A percentile compares a stretch with the other conserved stretches of the same genome.
phyloP scores from a whole-genome alignment of 306 rosid species.

The Ochetophila trinervis region DNA sequence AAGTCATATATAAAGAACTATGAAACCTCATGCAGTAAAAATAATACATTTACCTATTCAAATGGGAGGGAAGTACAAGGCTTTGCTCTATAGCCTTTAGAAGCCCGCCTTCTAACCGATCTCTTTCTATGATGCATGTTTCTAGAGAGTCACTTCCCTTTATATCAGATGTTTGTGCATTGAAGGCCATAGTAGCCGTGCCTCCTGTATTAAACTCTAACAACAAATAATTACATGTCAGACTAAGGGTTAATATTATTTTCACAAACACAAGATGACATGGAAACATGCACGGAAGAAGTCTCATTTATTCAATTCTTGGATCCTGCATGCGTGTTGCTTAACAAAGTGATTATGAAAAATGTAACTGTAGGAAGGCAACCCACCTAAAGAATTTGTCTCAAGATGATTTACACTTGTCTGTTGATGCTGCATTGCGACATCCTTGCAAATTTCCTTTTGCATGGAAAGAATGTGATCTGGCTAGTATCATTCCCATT shows the following conservation, averaged over 20 bases:
- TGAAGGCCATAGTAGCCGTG: slow-evolving; percentile 30
- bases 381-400: slow-evolving; percentile 42
- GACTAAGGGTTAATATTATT: background rate
- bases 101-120: slow-evolving; percentile 25
- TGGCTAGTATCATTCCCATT: slow-evolving; percentile 9
- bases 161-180: slow-evolving; percentile 30
- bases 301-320: background rate
- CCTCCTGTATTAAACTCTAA: slow-evolving; percentile 33
- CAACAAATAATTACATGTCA: slow-evolving; percentile 3
- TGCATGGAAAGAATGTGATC: slow-evolving; percentile 20
- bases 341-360: background rate
- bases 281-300: background rate
- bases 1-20: slow-evolving; percentile 4
- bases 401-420: slow-evolving; percentile 31
- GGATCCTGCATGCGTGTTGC: background rate
- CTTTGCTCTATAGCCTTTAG: slow-evolving; percentile 41
- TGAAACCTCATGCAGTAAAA: slow-evolving; percentile 8
- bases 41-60: slow-evolving; percentile 35
- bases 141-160: slow-evolving; percentile 32
- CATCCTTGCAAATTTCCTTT: slow-evolving; percentile 43
- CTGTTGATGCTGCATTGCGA: slow-evolving; percentile 43
- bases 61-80: slow-evolving; percentile 35
- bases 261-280: too few species aligned
- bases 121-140: slow-evolving; percentile 40
- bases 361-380: slow-evolving; percentile 15